Evolutionary conservation across 2,329 filamentous ascomycete genomes (phyloP).

Genomic region (Diaporthe ampelina): DNA sequence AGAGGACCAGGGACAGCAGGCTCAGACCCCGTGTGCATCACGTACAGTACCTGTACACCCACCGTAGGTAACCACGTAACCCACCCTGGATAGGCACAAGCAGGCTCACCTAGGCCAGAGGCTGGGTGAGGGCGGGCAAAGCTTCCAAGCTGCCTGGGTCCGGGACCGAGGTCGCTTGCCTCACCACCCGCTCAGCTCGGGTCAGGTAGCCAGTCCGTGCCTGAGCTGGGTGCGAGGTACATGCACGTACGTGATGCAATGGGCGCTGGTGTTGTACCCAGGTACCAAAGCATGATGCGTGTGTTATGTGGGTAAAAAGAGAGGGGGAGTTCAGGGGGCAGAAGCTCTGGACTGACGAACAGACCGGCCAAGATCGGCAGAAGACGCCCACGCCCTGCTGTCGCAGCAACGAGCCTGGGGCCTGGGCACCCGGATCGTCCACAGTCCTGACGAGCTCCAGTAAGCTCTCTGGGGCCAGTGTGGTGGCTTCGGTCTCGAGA

Average conservation of each 20-base stretch:
- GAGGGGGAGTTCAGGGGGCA: neutral
- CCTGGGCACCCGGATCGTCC: slow-evolving; percentile 2
- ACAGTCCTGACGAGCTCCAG: slow-evolving; percentile 17
- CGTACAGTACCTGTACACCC: neutral
- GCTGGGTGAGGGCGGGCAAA: slow-evolving; percentile 16
- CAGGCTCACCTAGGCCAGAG: slow-evolving; percentile 15
- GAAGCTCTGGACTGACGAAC: slow-evolving; percentile 5
- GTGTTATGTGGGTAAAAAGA: slow-evolving; percentile 8
- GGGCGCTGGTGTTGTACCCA: neutral
- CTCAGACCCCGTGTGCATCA: slow-evolving; percentile 8
- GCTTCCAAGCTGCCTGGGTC: slow-evolving; percentile 20
- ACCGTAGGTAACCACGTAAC: neutral
- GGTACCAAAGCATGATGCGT: slow-evolving; percentile 17
- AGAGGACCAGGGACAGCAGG: neutral
- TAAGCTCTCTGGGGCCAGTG: neutral
- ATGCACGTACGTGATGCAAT: neutral
- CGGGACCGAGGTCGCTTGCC: slow-evolving; percentile 23
- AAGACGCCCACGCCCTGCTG: slow-evolving; percentile 20
- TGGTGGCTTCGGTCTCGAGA: slow-evolving; percentile 11
- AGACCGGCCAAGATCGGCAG: slow-evolving; percentile 32
- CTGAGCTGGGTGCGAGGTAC: slow-evolving; percentile 7
- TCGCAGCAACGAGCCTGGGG: neutral
- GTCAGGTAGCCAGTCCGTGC: slow-evolving; percentile 1
- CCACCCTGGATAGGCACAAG: neutral
- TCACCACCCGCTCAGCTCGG: slow-evolving; percentile 26